Percentiles rank a stretch among this genome's conserved stretches.
These are phyloP conservation scores for Jacaranda mimosifolia DNA, from an alignment of 257 asterid genomes.

Conservation along the genomic window DNA sequence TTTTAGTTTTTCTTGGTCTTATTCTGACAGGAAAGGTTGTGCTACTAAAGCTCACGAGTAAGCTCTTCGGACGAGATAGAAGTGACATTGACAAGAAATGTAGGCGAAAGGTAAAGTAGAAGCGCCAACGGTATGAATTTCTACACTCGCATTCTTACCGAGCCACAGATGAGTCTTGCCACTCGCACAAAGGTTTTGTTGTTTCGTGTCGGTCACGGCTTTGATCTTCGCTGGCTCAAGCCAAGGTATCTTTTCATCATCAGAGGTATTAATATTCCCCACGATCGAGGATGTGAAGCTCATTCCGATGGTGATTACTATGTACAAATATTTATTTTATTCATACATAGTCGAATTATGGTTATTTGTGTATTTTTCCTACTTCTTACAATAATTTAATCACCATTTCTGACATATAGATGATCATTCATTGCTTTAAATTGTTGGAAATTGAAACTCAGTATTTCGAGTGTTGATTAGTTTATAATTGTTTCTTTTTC, in stretches of 20 bases:
- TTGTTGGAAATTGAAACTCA: not conserved
- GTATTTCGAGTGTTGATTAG: not conserved
- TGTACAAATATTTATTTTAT: not conserved
- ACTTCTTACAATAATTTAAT: not conserved
- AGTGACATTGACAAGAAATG: no score
- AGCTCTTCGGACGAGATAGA: no score
- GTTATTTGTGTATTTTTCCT: not conserved
- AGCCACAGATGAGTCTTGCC: conserved; percentile 38
- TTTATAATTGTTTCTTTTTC: not conserved
- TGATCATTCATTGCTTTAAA: not conserved
- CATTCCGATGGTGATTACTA: conserved; percentile 76
- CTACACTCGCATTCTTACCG: conserved; percentile 18
- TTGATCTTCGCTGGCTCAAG: conserved; percentile 88
- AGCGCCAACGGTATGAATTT: no score
- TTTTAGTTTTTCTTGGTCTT: no score
- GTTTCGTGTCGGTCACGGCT: conserved; percentile 93
- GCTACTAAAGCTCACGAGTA: no score
- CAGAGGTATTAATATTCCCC: conserved; percentile 85
- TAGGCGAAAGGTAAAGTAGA: no score
- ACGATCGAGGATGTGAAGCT: conserved; percentile 91
- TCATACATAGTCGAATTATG: not conserved
- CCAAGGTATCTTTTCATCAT: conserved; percentile 88
- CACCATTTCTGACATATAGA: not conserved
- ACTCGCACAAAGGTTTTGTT: conserved; percentile 63
- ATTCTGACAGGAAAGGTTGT: no score